Base-by-base conservation (phyloP, 352 stramenopile species). In the Phytophthora pistaciae region DNA sequence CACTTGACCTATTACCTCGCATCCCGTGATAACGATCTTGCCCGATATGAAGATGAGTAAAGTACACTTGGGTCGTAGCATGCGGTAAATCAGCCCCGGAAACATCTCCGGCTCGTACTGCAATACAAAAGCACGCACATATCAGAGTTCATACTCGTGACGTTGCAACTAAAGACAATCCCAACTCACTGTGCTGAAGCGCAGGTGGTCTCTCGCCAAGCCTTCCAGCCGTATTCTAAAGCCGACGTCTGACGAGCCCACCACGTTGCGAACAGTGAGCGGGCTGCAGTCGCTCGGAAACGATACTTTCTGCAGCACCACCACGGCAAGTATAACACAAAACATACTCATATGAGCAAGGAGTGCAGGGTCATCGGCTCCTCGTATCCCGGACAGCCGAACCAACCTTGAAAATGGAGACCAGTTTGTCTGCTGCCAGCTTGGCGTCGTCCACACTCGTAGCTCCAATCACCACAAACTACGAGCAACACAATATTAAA, bases 101-200 rank as follows among this genome's bases (percentile, higher is more conserved):
- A 99, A 99, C n/a, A 99, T 82, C 72, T 99, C 98, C 0, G 98
- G 98, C 70, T 99, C 98, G 78, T 99, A 99, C 82, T 90, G 52
- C 21, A 48, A 42, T 2, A 33, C 9, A 23, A 25, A 54, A 44
- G 5, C 38, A 7, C 38, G 50, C 9, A 69, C 18, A 49, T 18
- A 18, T 44, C 38, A 44, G 38, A n/a, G 27, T n/a, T 20, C 65
- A n/a, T 66, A 25, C 21, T 40, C 25, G 58, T 23, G 8, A 42
- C 21, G 1, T 61, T 29, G 52, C 23, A 18, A 1, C 50, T 14
- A 20, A 36, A 21, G 3, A 42, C 36, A 42, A 6, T 18, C 13
- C 36, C 13, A 23, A 60, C 75, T 44, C 85, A 96, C 88, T 16
- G 82, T 92, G 71, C 82, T 91, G 46, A 93, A 92, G 3, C 82